Evolutionary conservation across 2,329 filamentous ascomycete genomes (phyloP), one percentile per base, ranked within the genome.

Genomic region (Periconia digitata): DNA sequence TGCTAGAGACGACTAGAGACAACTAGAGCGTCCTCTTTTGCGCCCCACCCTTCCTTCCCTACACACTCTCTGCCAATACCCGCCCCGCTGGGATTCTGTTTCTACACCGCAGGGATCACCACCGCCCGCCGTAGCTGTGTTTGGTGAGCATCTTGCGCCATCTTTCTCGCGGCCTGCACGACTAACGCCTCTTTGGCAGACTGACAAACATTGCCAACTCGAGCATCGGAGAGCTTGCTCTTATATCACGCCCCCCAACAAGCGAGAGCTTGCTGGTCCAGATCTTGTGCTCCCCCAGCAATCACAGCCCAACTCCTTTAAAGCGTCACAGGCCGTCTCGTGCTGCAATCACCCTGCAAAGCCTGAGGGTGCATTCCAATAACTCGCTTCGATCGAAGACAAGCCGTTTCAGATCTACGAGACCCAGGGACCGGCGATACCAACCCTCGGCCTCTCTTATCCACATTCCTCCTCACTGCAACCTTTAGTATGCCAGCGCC

Each of bases 401-500:
- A 64, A 53, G 60, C 60, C 60, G 66, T 71, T 70, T 71, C 67
- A 71, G 66, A 70, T 67, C 64, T 51, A 59, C 55, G 57, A 63
- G 58, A 59, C 60, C 27, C 54, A 59, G 66, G 63, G 58, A 58
- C 66, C 56, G 64, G 50, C 58, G 60, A 53, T 15, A 32, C 27
- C 62, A 57, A 60, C 54, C 61, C 59, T 64, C 60, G 62, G 60
- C 58, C 59, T 67, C 62, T 54, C 51, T 55, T 54, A 62, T 55
- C 64, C 65, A 69, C 64, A 67, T 63, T 67, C 63, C 66, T 21
- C 54, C 53, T 59, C 55, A 62, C 51, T 69, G 67, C 64, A 69
- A 70, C 67, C 60, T 62, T 58, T 53, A 70, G 66, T 71, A 71
- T 70, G 66, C 64, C 64, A 64, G 61, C 59, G 58, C 59, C 66